Conservation (phyloP, 2,329 filamentous ascomycete genomes). For the Aureobasidium sp. region DNA sequence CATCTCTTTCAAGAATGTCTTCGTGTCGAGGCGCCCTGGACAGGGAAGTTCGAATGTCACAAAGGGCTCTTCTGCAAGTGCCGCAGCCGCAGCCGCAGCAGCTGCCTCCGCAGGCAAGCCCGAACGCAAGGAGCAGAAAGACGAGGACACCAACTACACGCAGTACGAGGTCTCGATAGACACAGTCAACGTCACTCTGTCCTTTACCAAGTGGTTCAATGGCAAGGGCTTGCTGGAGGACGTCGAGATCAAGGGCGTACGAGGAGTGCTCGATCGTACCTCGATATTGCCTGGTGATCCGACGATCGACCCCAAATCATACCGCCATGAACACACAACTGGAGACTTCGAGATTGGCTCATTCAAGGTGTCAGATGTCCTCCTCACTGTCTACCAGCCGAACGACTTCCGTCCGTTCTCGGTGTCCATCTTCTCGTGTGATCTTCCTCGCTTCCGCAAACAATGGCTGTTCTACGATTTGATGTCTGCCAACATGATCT, state of each 20-base stretch:
- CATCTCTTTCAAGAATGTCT: slow-evolving; percentile 94
- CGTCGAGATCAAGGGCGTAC: slow-evolving; percentile 87
- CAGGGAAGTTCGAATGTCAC: slow-evolving; percentile 73
- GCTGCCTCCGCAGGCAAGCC: slow-evolving; percentile 46
- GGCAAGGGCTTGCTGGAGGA: slow-evolving; percentile 85
- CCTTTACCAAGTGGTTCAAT: slow-evolving; percentile 99
- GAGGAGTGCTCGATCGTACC: slow-evolving; percentile 86
- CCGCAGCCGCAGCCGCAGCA: slow-evolving; percentile 69
- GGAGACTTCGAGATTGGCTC: slow-evolving; percentile 96
- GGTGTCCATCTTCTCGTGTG: slow-evolving; percentile 91
- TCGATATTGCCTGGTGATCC: slow-evolving; percentile 58
- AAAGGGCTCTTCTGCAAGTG: slow-evolving; percentile 80
- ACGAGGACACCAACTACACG: slow-evolving; percentile 93
- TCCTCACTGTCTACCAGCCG: slow-evolving; percentile 88
- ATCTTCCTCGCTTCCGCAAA: slow-evolving; percentile 84
- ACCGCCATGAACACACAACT: slow-evolving; percentile 76
- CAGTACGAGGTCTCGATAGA: slow-evolving; percentile 95
- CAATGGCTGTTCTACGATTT: slow-evolving; percentile 99
- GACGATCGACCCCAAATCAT: slow-evolving; percentile 71
- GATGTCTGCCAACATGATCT: slow-evolving; percentile 89
- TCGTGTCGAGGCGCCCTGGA: slow-evolving; percentile 83
- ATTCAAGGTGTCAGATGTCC: slow-evolving; percentile 90
- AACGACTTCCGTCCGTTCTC: slow-evolving; percentile 87
- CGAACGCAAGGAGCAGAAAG: slow-evolving; percentile 42
- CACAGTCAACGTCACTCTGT: slow-evolving; percentile 91